Percentiles rank a stretch among this genome's conserved stretches.
phyloP scores from a whole-genome alignment of 257 asterid species.

The Lycium barbarum region DNA sequence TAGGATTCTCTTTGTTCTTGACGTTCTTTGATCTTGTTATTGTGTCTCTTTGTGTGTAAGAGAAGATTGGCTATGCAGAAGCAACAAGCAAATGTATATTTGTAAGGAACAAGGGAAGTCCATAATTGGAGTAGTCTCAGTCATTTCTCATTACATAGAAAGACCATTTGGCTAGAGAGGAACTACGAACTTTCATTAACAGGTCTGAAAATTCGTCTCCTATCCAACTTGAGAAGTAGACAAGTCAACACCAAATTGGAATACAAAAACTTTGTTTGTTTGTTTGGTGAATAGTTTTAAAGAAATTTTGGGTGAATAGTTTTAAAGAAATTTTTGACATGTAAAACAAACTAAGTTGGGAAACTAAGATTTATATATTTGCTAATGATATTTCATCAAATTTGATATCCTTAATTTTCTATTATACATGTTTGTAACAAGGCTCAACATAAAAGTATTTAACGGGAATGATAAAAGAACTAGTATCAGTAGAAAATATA shows the following conservation, averaged over 20 bases:
- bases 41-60: neutral
- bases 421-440: neutral
- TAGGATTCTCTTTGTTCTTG: neutral
- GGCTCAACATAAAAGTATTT: neutral
- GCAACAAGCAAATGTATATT: neutral
- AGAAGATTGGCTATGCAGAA: neutral
- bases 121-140: neutral
- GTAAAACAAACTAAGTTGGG: too few relatives aligned
- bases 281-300: neutral
- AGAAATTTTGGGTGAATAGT: neutral
- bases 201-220: neutral
- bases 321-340: neutral
- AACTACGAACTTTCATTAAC: neutral
- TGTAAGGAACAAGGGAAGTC: neutral
- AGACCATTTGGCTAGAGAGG: neutral
- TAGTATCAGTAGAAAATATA: neutral
- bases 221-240: neutral
- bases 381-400: neutral
- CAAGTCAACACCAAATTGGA: conserved; percentile 1
- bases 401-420: neutral
- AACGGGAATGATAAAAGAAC: neutral
- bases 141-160: neutral
- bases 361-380: neutral
- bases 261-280: too few relatives aligned
- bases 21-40: neutral